These are phyloP conservation scores for Phalaenopsis equestris DNA, from an alignment of 106 monocot genomes.

Conservation along the genomic window DNA sequence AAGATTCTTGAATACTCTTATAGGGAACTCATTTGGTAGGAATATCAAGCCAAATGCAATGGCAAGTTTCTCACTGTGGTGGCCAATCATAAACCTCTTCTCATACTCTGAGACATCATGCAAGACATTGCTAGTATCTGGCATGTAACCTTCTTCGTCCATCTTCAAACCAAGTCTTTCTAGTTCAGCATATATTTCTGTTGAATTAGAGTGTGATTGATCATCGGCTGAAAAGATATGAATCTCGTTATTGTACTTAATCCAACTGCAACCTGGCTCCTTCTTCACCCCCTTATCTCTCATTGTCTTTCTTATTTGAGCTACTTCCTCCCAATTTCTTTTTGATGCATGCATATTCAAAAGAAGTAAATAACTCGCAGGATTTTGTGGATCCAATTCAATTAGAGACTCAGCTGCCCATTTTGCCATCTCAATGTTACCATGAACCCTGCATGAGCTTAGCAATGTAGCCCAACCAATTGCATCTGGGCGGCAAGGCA, in stretches of 20 bases:
- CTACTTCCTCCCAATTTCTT: slow-evolving; percentile 57
- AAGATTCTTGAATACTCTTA: slow-evolving; percentile 71
- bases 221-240: slow-evolving; percentile 79
- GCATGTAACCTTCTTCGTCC: slow-evolving; percentile 45
- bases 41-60: slow-evolving; percentile 73
- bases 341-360: slow-evolving; percentile 56
- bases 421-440: slow-evolving; percentile 62
- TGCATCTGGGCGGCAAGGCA: slow-evolving; percentile 55
- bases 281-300: slow-evolving; percentile 55
- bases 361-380: slow-evolving; percentile 71
- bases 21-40: slow-evolving; percentile 42
- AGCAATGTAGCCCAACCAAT: slow-evolving; percentile 74
- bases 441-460: slow-evolving; percentile 67
- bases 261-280: slow-evolving; percentile 86
- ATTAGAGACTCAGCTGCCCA: slow-evolving; percentile 73
- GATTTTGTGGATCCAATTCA: slow-evolving; percentile 54
- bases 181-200: slow-evolving; percentile 52
- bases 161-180: slow-evolving; percentile 36
- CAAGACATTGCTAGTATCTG: slow-evolving; percentile 43
- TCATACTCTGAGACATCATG: slow-evolving; percentile 57
- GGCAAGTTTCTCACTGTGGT: slow-evolving; percentile 83
- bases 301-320: slow-evolving; percentile 51
- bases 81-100: slow-evolving; percentile 55
- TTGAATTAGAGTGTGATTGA: slow-evolving; percentile 41
- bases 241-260: slow-evolving; percentile 61